Percentiles rank a stretch among this genome's conserved stretches.
phyloP scores from a whole-genome alignment of 2,329 filamentous ascomycete genomes.

The Pleoardoris graminearum region DNA sequence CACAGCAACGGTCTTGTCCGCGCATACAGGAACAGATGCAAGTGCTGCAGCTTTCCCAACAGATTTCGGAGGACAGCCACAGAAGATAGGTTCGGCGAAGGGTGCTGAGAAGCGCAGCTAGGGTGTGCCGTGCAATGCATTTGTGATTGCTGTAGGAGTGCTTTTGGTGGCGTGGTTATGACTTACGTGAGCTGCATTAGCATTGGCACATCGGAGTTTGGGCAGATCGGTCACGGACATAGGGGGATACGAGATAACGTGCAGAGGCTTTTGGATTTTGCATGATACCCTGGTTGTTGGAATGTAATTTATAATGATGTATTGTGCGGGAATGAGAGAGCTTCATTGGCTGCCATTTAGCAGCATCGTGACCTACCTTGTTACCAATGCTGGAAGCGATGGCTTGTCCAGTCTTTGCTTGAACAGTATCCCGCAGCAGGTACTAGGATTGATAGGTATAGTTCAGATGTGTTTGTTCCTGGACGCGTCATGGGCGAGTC shows the following conservation, averaged over 20 bases:
- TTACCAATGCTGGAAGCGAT: too few species aligned
- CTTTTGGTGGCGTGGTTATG: background rate
- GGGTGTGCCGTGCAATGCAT: background rate
- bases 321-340: background rate
- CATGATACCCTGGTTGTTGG: slow-evolving; percentile 1
- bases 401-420: too few species aligned
- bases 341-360: background rate
- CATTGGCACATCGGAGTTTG: background rate
- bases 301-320: background rate
- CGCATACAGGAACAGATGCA: background rate
- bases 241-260: background rate
- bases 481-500: too few species aligned
- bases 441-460: too few species aligned
- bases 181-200: background rate
- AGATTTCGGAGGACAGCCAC: background rate
- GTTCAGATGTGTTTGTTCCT: too few species aligned
- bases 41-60: background rate
- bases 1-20: slow-evolving; percentile 11
- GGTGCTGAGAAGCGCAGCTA: background rate
- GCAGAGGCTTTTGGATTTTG: background rate
- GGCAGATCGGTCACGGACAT: background rate
- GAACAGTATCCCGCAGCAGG: too few species aligned
- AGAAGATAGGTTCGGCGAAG: background rate
- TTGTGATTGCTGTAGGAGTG: background rate
- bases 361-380: too few species aligned